A percentile compares a stretch with the other conserved stretches of the same genome.
Conservation (phyloP, 352 stramenopile genomes). For the Thraustochytrium sp. region DNA sequence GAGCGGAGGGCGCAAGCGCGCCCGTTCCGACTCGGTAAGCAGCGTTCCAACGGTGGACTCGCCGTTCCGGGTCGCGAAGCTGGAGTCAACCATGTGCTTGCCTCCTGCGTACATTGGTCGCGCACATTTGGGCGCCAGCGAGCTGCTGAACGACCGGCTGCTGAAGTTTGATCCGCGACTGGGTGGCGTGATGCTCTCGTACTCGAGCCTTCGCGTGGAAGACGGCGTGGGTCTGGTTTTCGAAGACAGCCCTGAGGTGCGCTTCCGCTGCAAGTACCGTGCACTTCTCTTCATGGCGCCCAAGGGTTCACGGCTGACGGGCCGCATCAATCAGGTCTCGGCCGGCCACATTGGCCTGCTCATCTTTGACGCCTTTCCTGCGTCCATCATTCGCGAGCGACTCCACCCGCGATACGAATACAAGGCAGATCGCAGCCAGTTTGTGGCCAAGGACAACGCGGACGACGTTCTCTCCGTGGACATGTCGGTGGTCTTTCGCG, state of each 20-base stretch:
- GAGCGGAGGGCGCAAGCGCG: background rate
- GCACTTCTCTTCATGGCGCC: conserved; percentile 15
- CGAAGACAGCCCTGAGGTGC: background rate
- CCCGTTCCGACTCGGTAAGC: background rate
- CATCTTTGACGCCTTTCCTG: background rate
- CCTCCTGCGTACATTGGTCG: background rate
- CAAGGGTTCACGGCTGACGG: background rate
- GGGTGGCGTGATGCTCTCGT: conserved; percentile 22
- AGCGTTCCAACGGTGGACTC: background rate
- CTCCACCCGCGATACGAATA: background rate
- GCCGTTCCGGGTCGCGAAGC: background rate
- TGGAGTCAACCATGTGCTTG: conserved; percentile 8
- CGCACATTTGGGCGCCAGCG: background rate
- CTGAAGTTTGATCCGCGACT: conserved; percentile 7
- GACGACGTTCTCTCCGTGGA: background rate
- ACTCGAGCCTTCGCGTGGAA: background rate
- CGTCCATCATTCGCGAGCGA: background rate
- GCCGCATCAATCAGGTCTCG: background rate
- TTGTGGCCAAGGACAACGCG: background rate
- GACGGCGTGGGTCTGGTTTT: background rate
- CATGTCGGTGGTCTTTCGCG: background rate
- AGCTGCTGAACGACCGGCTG: conserved; percentile 34
- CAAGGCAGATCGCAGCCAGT: background rate
- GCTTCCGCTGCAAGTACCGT: background rate
- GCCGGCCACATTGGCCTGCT: conserved; percentile 1